Evolutionary conservation across 495 filamentous ascomycete species (phyloP).

Genomic region (Viridothelium virens): DNA sequence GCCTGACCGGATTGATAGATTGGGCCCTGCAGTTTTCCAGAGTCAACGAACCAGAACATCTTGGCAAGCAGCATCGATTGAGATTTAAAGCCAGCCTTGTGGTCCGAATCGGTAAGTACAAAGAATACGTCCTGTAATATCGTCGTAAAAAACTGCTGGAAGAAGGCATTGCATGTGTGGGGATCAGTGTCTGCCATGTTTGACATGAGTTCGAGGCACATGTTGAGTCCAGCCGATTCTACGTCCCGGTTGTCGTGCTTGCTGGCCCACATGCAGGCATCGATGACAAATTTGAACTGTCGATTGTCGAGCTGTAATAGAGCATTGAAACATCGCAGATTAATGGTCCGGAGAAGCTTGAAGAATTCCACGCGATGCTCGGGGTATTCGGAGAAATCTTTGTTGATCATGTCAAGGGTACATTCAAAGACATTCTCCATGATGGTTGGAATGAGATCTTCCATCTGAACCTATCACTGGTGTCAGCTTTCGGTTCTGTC

Average conservation of each 20-base stretch:
- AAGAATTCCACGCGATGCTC: constrained; percentile 98
- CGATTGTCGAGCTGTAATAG: constrained; percentile 86
- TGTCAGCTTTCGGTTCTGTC: constrained; percentile 32
- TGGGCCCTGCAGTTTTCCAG: constrained; percentile 81
- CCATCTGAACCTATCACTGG: constrained; percentile 66
- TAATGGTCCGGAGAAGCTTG: constrained; percentile 90
- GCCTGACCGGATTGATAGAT: constrained; percentile 80
- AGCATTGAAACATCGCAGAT: constrained; percentile 88
- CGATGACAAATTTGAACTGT: constrained; percentile 98
- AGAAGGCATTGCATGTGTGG: constrained; percentile 84
- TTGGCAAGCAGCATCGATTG: constrained; percentile 87
- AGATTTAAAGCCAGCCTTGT: constrained; percentile 98
- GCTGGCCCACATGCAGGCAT: constrained; percentile 98
- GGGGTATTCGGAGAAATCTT: constrained; percentile 98
- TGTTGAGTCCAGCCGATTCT: constrained; percentile 93
- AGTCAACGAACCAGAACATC: constrained; percentile 88
- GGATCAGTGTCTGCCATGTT: constrained; percentile 91
- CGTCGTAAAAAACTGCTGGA: constrained; percentile 89
- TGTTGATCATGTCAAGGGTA: constrained; percentile 99
- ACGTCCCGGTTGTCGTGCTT: constrained; percentile 99
- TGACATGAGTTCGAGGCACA: constrained; percentile 96
- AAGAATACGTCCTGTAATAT: constrained; percentile 99
- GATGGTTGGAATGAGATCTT: constrained; percentile 91
- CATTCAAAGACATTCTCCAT: constrained; percentile 99
- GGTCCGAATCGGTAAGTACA: constrained; percentile 92